These are phyloP conservation scores for Calonectria hongkongensis DNA, from an alignment of 2,329 filamentous ascomycete species.

Conservation along the genomic window DNA sequence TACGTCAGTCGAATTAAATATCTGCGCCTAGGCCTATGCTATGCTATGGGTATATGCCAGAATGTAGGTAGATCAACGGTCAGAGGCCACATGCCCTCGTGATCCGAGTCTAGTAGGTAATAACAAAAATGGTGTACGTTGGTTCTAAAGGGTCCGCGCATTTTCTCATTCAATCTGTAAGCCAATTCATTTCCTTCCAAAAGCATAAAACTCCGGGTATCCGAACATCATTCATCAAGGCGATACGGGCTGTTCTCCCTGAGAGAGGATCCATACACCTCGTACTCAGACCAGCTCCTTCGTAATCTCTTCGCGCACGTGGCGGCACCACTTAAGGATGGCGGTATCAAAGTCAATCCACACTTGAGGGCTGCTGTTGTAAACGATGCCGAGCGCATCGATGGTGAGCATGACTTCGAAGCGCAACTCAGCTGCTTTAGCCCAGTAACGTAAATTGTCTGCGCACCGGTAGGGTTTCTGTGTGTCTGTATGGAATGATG, in stretches of 20 bases:
- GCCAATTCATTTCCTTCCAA: slow-evolving; percentile 46
- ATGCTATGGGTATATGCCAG: slow-evolving; percentile 62
- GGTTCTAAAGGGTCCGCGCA: slow-evolving; percentile 39
- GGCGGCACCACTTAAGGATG: slow-evolving; percentile 87
- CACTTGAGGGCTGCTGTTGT: slow-evolving; percentile 79
- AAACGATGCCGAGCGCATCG: slow-evolving; percentile 91
- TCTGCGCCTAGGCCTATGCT: slow-evolving; percentile 58
- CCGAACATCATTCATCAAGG: slow-evolving; percentile 55
- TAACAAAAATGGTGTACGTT: slow-evolving; percentile 38
- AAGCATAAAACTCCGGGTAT: slow-evolving; percentile 51
- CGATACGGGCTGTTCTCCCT: slow-evolving; percentile 33
- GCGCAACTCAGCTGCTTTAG: slow-evolving; percentile 94
- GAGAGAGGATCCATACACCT: slow-evolving; percentile 20
- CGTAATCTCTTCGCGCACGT: slow-evolving; percentile 88
- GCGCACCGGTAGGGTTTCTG: slow-evolving; percentile 94
- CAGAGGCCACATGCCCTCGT: slow-evolving; percentile 41
- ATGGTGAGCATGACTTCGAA: slow-evolving; percentile 91
- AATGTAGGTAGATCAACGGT: slow-evolving; percentile 53
- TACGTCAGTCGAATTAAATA: slow-evolving; percentile 49
- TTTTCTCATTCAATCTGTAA: slow-evolving; percentile 52
- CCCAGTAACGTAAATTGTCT: slow-evolving; percentile 96
- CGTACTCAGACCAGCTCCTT: slow-evolving; percentile 74
- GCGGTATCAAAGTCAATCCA: slow-evolving; percentile 91
- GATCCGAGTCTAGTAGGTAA: slow-evolving; percentile 29
- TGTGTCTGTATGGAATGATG: slow-evolving; percentile 92